Base-by-base conservation (phyloP, 2,329 filamentous ascomycete species). In the Pseudogymnoascus sp. region DNA sequence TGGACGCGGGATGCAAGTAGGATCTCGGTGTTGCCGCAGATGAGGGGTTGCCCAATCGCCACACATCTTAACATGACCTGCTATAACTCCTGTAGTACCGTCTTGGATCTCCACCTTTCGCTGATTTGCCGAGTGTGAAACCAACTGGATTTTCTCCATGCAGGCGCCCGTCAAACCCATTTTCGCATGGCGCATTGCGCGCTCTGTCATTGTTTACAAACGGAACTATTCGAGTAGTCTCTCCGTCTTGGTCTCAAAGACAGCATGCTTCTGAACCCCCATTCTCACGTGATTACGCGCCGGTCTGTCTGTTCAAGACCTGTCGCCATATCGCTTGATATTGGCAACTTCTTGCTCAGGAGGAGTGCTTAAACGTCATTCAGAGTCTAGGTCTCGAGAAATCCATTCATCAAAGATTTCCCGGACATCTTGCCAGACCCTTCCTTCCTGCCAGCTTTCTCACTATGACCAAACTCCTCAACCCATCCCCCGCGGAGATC, bases 401-500 rank as follows among this genome's bases (percentile, higher is more conserved):
- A 37, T 61, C 56, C 53, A 64, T 18, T 64, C 62, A 37, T 64
- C 63, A 38, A 64, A 63, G 34, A 63, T 63, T 60, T 53, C 65
- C 56, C 60, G n/a, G 18, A 65, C n/a, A 42, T 64, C 61, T 60
- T 62, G 59, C 62, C 61, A 59, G 64, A 62, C 25, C 64, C 62
- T 42, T 65, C 66, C 59, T 62, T 62, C 23, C 62, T 66, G 21
- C 60, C 67, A 62, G 59, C 50, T 60, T 64, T 61, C 59, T 28
- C 8, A 28, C 7, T 31, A 31, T 31, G 8, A 60, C 68, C 67
- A 50, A 61, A 66, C 21, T 62, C 66, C 23, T 59, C 59, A 31
- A 64, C 64, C 42, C 61, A 67, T 5, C 68, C 63, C 68, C 68
- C 28, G 28, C 63, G 67, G 23, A 71, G 67, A 61, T 71, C 65